A percentile compares a stretch with the other conserved stretches of the same genome.
phyloP scores from a whole-genome alignment of 352 stramenopile genomes.

The Phytopythium vexans region DNA sequence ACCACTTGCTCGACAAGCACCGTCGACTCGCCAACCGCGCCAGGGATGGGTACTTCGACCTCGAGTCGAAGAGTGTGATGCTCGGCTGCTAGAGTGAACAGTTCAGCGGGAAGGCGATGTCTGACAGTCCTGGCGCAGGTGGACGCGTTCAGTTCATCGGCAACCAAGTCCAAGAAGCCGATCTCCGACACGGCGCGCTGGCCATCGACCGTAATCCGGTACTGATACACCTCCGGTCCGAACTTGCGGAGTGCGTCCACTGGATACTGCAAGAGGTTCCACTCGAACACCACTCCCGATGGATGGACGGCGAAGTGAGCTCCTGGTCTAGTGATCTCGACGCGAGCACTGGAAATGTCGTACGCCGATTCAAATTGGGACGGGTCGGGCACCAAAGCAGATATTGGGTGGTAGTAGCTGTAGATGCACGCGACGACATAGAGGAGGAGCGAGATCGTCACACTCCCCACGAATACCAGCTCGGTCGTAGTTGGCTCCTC shows the following conservation, averaged over 20 bases:
- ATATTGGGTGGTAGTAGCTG: slow-evolving; percentile 26
- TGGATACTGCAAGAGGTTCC: slow-evolving; percentile 39
- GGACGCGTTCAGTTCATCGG: slow-evolving; percentile 1
- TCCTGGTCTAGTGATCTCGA: slow-evolving; percentile 26
- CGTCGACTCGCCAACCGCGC: neutral
- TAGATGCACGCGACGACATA: slow-evolving; percentile 43
- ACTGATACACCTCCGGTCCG: slow-evolving; percentile 46
- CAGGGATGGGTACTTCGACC: slow-evolving; percentile 33
- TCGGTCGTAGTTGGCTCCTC: slow-evolving; percentile 6
- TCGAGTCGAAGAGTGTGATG: slow-evolving; percentile 23
- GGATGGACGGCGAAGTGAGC: slow-evolving; percentile 13
- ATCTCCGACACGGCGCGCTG: slow-evolving; percentile 34
- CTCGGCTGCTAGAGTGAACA: neutral
- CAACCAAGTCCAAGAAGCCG: slow-evolving; percentile 17
- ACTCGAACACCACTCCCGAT: slow-evolving; percentile 31
- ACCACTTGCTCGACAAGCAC: slow-evolving; percentile 6
- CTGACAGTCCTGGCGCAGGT: neutral
- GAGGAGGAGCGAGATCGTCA: slow-evolving; percentile 21
- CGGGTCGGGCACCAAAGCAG: slow-evolving; percentile 25
- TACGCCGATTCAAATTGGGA: slow-evolving; percentile 29
- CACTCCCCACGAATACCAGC: slow-evolving; percentile 17
- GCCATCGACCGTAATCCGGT: slow-evolving; percentile 33
- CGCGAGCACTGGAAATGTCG: slow-evolving; percentile 44
- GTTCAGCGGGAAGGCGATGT: neutral
- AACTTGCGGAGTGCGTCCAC: slow-evolving; percentile 23